Conservation (phyloP, 768 basidiomycete species). For the Coprinellus aureogranulatus region DNA sequence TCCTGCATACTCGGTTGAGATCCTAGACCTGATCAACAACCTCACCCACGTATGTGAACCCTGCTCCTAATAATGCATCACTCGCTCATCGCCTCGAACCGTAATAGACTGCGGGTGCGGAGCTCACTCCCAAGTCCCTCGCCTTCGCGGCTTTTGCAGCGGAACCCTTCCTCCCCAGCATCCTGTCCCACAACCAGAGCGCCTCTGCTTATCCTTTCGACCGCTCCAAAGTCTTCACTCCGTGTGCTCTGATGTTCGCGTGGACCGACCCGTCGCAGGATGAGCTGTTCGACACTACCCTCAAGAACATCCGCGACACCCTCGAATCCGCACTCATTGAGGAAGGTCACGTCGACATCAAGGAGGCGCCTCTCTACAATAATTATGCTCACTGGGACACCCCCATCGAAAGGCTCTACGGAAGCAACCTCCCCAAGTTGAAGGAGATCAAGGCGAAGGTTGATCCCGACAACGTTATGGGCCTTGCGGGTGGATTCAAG, state of each 20-base stretch:
- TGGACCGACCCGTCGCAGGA: conserved; percentile 43
- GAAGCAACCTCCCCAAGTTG: conserved; percentile 39
- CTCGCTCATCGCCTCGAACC: neutral
- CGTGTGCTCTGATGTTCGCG: conserved; percentile 45
- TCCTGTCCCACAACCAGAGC: conserved; percentile 35
- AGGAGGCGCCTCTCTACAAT: conserved; percentile 45
- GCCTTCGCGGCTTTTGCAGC: conserved; percentile 43
- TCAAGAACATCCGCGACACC: conserved; percentile 34
- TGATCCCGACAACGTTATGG: conserved; percentile 48
- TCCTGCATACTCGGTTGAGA: conserved; percentile 27
- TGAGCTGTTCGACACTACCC: conserved; percentile 37
- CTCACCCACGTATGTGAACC: conserved; percentile 32
- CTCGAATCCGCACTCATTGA: conserved; percentile 37
- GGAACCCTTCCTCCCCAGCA: conserved; percentile 47
- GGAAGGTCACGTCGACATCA: conserved; percentile 37
- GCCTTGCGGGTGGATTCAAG: conserved; percentile 48
- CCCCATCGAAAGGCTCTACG: conserved; percentile 30
- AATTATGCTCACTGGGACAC: neutral
- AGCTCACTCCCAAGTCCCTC: conserved; percentile 24
- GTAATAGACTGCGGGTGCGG: conserved; percentile 43
- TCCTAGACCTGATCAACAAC: conserved; percentile 41
- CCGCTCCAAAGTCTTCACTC: conserved; percentile 35
- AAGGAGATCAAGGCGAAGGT: conserved; percentile 29
- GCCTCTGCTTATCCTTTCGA: conserved; percentile 50
- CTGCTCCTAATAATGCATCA: neutral